Conservation (phyloP, 2,329 filamentous ascomycete genomes). For the Pezicula carpinea region DNA sequence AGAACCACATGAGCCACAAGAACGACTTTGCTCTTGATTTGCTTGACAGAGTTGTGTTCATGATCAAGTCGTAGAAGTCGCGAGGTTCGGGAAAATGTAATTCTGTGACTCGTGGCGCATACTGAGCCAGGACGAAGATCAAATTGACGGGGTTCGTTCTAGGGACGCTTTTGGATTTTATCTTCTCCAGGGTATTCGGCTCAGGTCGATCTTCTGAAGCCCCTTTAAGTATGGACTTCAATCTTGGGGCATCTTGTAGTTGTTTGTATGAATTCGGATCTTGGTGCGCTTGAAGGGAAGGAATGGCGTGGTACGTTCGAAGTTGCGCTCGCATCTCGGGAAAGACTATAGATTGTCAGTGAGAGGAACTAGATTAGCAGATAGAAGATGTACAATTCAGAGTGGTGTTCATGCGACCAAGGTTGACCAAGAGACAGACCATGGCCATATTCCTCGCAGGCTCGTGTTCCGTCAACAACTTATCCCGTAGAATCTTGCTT, state of each 20-base stretch:
- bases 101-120: constrained; percentile 87
- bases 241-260: constrained; percentile 87
- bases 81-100: constrained; percentile 79
- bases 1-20: constrained; percentile 99
- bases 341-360: constrained; percentile 64
- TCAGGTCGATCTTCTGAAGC: constrained; percentile 89
- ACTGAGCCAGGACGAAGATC: constrained; percentile 89
- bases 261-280: constrained; percentile 97
- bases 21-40: constrained; percentile 81
- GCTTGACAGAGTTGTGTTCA: constrained; percentile 81
- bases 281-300: constrained; percentile 89
- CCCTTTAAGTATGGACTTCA: constrained; percentile 97
- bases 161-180: constrained; percentile 65
- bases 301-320: constrained; percentile 96
- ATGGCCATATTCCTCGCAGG: constrained; percentile 98
- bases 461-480: constrained; percentile 84
- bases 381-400: constrained; percentile 70
- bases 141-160: constrained; percentile 96
- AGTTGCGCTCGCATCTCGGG: constrained; percentile 98
- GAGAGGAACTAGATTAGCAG: constrained; percentile 5
- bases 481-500: constrained; percentile 96
- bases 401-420: constrained; percentile 98
- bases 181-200: constrained; percentile 76
- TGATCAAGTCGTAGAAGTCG: constrained; percentile 96
- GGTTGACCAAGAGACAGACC: constrained; percentile 96